phyloP scores from a whole-genome alignment of 2,329 filamentous ascomycete genomes.

The Neoscytalidium dimidiatum region DNA sequence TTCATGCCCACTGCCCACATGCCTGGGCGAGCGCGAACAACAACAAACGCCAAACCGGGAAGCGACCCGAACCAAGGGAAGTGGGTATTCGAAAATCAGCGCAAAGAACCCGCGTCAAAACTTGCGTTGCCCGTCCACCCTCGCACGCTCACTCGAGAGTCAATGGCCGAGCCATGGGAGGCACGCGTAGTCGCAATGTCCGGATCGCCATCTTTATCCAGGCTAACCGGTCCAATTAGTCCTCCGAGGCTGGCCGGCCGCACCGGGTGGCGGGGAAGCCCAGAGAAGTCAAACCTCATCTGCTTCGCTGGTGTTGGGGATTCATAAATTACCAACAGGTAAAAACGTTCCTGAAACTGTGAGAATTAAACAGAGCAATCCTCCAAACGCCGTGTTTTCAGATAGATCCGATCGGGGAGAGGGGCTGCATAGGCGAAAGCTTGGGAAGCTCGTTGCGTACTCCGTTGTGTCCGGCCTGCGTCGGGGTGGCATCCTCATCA shows the following conservation, averaged over 20 bases:
- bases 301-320: background rate
- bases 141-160: background rate
- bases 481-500: slow-evolving; percentile 33
- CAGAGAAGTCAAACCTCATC: background rate
- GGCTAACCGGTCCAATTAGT: slow-evolving; percentile 7
- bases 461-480: slow-evolving; percentile 37
- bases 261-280: slow-evolving; percentile 3
- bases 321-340: slow-evolving; percentile 12
- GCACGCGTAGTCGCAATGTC: background rate
- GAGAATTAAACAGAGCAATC: background rate
- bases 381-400: background rate
- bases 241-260: background rate
- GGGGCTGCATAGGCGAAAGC: slow-evolving; percentile 66
- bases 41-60: slow-evolving; percentile 20
- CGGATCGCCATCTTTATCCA: background rate
- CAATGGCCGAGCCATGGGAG: background rate
- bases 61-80: slow-evolving; percentile 19
- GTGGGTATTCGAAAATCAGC: slow-evolving; percentile 20
- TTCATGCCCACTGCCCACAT: slow-evolving; percentile 3
- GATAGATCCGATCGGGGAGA: slow-evolving; percentile 51
- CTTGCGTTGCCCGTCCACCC: slow-evolving; percentile 13
- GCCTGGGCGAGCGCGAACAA: background rate
- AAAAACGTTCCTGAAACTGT: slow-evolving; percentile 7
- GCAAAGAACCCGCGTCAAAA: slow-evolving; percentile 21
- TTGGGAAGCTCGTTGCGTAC: slow-evolving; percentile 47